Evolutionary conservation across 2,329 filamentous ascomycete species (phyloP), one percentile per base, ranked within the genome.

Genomic region (Penicillium oxalicum): DNA sequence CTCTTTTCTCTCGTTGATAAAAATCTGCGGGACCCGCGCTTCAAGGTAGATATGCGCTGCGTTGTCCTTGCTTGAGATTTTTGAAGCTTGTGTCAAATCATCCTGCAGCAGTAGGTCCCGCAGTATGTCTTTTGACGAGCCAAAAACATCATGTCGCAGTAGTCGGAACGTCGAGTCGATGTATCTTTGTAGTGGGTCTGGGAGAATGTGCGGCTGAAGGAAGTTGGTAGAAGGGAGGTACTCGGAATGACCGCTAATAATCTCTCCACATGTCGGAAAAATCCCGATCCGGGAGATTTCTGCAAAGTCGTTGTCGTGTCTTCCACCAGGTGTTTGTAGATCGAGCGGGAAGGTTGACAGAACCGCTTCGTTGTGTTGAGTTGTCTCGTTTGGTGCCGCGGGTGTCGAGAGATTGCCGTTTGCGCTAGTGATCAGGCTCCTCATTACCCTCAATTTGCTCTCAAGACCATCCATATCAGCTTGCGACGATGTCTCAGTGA

Each of bases 71-170:
- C 25, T 9, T n/a, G 33, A 44, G 2, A 43, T 3, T 9, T 42
- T 34, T 1, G 41, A 12, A 12, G 1, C 11, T 11, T 24, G 47
- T 18, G 32, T 44, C 4, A 41, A 26, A 28, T 46, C 44, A 37
- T 13, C 11, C n/a, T 53, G 44, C 41, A 48, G 48, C 6, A 37
- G 28, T 5, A 53, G 28, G 40, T 37, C 44, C 26, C 44, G 25
- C 36, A 53, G 44, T 0, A 45, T 50, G 51, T 50, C 44, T 57
- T 60, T 28, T 59, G 59, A 44, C 63, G 55, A 52, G 48, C 45
- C 45, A 9, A 53, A 51, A 39, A 47, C 44, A 28, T 53, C 51
- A 26, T 53, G 40, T 26, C 51, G 51, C 9, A 53, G 18, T 1
- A 53, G 45, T 13, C 48, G 48, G 36, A 53, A 53, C n/a, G 40